Percentiles rank a stretch among this genome's conserved stretches.
Evolutionary conservation across 148 eudicot genomes (phyloP).

Genomic region (Bassia scoparia): DNA sequence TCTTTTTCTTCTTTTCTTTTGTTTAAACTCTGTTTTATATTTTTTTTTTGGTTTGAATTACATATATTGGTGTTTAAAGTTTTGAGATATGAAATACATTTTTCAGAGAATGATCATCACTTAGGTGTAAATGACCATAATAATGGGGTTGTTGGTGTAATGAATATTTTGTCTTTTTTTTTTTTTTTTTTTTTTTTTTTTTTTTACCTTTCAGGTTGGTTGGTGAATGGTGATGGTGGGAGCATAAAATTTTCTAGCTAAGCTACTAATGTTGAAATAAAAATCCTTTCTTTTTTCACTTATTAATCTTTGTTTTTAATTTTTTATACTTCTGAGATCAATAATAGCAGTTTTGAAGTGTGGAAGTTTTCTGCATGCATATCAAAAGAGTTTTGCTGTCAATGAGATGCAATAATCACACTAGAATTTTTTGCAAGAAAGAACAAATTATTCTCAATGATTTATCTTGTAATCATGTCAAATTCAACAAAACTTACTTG

Average conservation of each 20-base stretch:
- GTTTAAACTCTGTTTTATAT: constrained; percentile 1
- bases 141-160: constrained; percentile 35
- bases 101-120: constrained; percentile 22
- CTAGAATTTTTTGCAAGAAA: background rate
- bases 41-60: background rate
- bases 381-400: background rate
- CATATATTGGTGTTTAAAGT: background rate
- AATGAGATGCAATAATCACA: constrained; percentile 9
- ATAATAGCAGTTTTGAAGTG: background rate
- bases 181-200: constrained; percentile 7
- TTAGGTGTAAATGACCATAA: constrained; percentile 16
- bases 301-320: background rate
- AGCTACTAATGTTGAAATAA: constrained; percentile 17
- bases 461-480: background rate
- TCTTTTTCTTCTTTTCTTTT: background rate
- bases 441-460: background rate
- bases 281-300: background rate
- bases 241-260: constrained; percentile 18
- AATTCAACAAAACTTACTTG: background rate
- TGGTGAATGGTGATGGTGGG: constrained; percentile 29
- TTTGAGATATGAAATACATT: constrained; percentile 5
- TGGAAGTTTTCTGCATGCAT: constrained; percentile 12
- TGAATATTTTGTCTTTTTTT: constrained; percentile 23
- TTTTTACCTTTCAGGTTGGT: constrained; percentile 16
- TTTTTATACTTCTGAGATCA: constrained; percentile 11